Base-by-base conservation (phyloP, 2,329 filamentous ascomycete genomes). In the Pleurostoma richardsiae region DNA sequence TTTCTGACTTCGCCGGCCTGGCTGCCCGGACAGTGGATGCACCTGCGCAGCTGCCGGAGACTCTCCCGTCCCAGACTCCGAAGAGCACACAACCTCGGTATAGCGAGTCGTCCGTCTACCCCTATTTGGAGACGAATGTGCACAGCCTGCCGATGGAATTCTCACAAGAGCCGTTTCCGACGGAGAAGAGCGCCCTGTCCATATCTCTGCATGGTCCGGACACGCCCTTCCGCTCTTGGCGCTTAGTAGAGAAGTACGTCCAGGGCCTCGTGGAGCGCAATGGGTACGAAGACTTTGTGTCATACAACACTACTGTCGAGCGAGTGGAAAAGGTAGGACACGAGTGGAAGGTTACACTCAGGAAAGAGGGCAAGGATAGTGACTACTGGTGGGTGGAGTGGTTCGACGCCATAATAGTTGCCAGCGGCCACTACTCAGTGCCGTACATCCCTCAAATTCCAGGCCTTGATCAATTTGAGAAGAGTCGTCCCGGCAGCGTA, bases 341-440 rank as follows among this genome's bases (percentile, higher is more conserved):
- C 0, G 74, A 75, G 60, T 85, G 74, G 80, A 68, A 68, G 39
- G 54, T 83, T 3, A 76, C 72, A 1, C 56, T 85, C 28, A 67
- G 79, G 11, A 68, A 68, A 27, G 54, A 60, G 10, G 61, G 58
- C 10, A 49, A 53, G 1, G 49, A 53, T 4, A 58, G 61, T 43
- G 75, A 83, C 51, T 74, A 76, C 49, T 85, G 82, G 80, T 84
- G 81, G 81, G 65, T 63, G 0, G 82, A 85, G 56, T 64, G 62
- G 30, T 83, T 82, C 45, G 80, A 83, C 54, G 79, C 76, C 1
- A 67, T 83, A 0, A 65, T 82, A 1, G 74, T 83, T 6, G 79
- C 79, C 1, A 77, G 69, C 29, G 80, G 80, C 0, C 79, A 82
- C 51, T 83, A 77, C 53, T 73, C 66, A 30, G 76, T 82, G 3